Evolutionary conservation across 257 asterid genomes (phyloP), one percentile per base, ranked within the genome.

Genomic region (Capsicum baccatum): DNA sequence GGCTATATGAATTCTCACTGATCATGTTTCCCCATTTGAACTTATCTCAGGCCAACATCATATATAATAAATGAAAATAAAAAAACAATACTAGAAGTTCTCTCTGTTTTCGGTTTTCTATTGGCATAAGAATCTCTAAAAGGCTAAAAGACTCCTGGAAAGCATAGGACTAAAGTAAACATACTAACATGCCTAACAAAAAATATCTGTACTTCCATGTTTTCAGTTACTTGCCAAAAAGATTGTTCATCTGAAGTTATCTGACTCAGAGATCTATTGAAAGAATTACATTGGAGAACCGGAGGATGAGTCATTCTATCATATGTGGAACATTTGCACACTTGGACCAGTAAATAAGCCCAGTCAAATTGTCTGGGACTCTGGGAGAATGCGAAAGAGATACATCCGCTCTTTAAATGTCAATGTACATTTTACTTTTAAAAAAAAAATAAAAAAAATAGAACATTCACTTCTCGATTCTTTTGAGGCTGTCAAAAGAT

Each of bases 1-100:
- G 8, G 59, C 80, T 6, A 19, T 48, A 48, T 11, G 39, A 48
- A 73, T 10, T 4, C 42, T 73, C 80, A 48, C 16, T 47, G 4
- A 47, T n/a, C 59, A 71, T 71, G 39, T 47, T 71, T 47, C 80
- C 47, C 80, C 80, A 71, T 71, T n/a, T 47, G 48, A 47, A 71
- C 47, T n/a, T 21, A 39, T 39, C 44, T 39, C 44, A 39, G 44
- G 44, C 44, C 44, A 39, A 39, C 44, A 39, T 39, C 44, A 39
- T 4, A 39, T 39, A 48, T 48, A 73, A 55, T 50, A 73, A 48
- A 73, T 19, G 39, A 48, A 48, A 47, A 50, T 26, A 26, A 26
- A 19, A 39, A 48, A 73, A 70, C 6, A 73, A 4, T 8, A 73
- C 60, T 19, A 73, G 11, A 73, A 48, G 42, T 11, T 73, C 39